Evolutionary conservation across 1,139 yeast genomes (phyloP).

Genomic region (Debaryomycetaceae sp.): DNA sequence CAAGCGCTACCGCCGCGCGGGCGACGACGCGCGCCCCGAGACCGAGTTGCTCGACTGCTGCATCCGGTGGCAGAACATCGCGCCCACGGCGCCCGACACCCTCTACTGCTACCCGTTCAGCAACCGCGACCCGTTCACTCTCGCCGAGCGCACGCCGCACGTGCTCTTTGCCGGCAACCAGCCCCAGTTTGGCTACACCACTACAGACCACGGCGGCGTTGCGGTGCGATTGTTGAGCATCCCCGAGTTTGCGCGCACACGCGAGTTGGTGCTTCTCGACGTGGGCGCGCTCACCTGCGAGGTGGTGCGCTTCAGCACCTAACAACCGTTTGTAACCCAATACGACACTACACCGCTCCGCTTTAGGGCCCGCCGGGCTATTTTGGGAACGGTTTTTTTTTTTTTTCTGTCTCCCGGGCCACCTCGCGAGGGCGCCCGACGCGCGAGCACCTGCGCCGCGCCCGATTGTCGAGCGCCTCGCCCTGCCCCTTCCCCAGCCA

Average conservation of each 20-base stretch:
- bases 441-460: too few species aligned
- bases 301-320: constrained; percentile 20
- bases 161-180: constrained; percentile 87
- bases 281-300: constrained; percentile 52
- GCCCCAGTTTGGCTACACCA: constrained; percentile 45
- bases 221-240: constrained; percentile 57
- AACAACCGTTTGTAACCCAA: not conserved
- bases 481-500: constrained; percentile 1
- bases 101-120: constrained; percentile 83
- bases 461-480: not conserved
- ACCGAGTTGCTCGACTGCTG: constrained; percentile 58
- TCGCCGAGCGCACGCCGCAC: constrained; percentile 69
- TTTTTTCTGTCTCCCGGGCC: not conserved
- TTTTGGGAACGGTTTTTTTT: constrained; percentile 1
- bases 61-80: constrained; percentile 77
- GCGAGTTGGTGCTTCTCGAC: constrained; percentile 66
- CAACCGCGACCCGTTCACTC: constrained; percentile 76
- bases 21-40: constrained; percentile 16
- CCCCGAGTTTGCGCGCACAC: constrained; percentile 66
- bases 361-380: not conserved
- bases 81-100: constrained; percentile 97
- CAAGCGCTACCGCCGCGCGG: constrained; percentile 64
- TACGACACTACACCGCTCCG: not conserved
- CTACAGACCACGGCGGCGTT: constrained; percentile 19
- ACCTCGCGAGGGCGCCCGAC: not conserved